Evolutionary conservation across 176 grass and related monocot genomes (phyloP), one percentile per base, ranked within the genome.

Genomic region (Carex kokanica): DNA sequence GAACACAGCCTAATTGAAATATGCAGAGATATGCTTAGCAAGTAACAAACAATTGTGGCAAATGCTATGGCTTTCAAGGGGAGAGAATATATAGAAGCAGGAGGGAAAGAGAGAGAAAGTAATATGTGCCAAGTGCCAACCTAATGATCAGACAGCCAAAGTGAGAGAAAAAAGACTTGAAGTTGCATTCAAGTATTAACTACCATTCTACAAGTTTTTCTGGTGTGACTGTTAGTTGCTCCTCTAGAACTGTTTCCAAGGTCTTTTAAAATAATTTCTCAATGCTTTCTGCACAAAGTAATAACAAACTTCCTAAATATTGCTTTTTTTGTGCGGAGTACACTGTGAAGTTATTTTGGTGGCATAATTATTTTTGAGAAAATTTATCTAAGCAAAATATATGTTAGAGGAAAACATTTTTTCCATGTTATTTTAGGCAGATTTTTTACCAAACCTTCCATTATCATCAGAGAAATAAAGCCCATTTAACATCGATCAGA

Each of bases 101-200:
- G 34, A 61, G 15, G 15, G 38, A 12, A 23, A 61, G 75, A 79
- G 15, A 36, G 11, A 75, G 38, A 52, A 75, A 17, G 41, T 16
- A 57, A 38, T 38, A 38, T 38, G 8, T 78, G 16, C 7, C 36
- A 38, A 6, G 15, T 23, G 17, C 16, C 38, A 38, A 80, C 78
- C 78, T 80, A 80, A 80, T 80, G 31, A 80, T 80, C 56, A 62
- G 62, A 80, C 63, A 12, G 27, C 36, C 15, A 20, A 80, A 80
- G n/a, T 62, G 23, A 53, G 47, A 53, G 3, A 75, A 54, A 23
- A 45, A 75, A 52, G 72, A 53, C 47, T 53, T 27, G 47, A 75
- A 54, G 72, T 29, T 75, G 47, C 21, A 53, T 64, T 43, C 2
- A 62, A 21, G 31, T 63, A 65, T 7, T 36, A 82, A 17, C 79